Evolutionary conservation across 2,329 filamentous ascomycete species (phyloP).

Genomic region (Hypocrella siamensis): DNA sequence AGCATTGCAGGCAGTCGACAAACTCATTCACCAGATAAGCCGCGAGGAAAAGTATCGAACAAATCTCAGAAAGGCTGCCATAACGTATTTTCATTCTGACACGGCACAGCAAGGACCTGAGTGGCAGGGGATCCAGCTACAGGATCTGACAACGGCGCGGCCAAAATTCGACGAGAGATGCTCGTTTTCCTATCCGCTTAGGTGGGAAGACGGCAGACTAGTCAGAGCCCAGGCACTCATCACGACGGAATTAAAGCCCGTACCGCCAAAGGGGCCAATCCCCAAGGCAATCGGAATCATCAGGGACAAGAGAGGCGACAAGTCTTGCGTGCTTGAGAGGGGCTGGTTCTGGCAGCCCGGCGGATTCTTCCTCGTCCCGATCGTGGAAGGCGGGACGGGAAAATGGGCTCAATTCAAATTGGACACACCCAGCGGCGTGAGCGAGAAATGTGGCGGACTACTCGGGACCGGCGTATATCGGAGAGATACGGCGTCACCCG

Average conservation of each 20-base stretch:
- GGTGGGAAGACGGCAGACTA: no score
- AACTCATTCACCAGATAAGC: no score
- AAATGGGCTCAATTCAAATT: background rate
- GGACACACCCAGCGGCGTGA: background rate
- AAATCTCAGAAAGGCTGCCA: no score
- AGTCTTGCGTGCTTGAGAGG: background rate
- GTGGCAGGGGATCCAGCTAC: no score
- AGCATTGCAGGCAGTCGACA: no score
- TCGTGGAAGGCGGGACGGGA: background rate
- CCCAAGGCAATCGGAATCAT: background rate
- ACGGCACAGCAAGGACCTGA: no score
- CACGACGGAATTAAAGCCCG: background rate
- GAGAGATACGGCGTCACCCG: background rate
- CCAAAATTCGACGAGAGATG: no score
- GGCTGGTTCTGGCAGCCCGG: constrained; percentile 1
- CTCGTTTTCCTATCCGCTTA: no score
- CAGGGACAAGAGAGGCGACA: background rate
- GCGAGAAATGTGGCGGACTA: background rate
- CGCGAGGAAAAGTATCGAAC: no score
- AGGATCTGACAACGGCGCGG: no score
- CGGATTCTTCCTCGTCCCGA: background rate
- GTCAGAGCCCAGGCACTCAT: constrained; percentile 1
- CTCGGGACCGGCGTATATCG: no score
- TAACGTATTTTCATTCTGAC: no score
- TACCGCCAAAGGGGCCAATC: background rate